Conservation (phyloP, 495 filamentous ascomycete genomes). For the Podospora pseudocomata region DNA sequence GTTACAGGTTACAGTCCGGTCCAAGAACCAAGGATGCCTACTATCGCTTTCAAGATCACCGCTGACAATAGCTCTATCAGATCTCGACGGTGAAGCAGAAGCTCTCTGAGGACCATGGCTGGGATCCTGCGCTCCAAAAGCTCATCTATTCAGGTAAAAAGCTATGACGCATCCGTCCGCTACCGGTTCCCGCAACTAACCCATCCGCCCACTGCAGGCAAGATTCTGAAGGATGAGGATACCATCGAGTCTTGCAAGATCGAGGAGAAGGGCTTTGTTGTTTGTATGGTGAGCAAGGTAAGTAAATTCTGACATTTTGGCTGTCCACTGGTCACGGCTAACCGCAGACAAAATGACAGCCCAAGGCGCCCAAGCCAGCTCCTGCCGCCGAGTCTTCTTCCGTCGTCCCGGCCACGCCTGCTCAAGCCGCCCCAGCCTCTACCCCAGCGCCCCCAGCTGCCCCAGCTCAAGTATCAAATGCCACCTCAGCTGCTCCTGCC, state of each 20-base stretch:
- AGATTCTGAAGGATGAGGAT: constrained; percentile 95
- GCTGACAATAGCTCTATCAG: constrained; percentile 45
- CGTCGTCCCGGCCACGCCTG: constrained; percentile 62
- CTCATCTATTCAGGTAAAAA: constrained; percentile 92
- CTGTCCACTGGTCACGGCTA: not conserved
- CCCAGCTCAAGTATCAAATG: constrained; percentile 46
- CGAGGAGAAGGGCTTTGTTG: constrained; percentile 98
- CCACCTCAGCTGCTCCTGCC: constrained; percentile 67
- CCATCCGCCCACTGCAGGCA: constrained; percentile 54
- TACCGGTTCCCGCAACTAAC: constrained; percentile 6
- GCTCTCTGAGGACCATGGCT: constrained; percentile 83
- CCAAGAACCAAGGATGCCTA: not conserved
- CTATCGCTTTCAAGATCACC: not conserved
- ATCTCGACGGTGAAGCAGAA: constrained; percentile 86
- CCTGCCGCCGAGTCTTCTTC: constrained; percentile 55
- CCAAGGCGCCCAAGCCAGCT: constrained; percentile 32
- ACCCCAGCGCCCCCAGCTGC: constrained; percentile 61
- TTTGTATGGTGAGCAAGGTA: constrained; percentile 96
- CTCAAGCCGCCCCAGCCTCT: constrained; percentile 53
- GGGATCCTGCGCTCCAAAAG: constrained; percentile 83
- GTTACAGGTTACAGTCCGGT: not conserved
- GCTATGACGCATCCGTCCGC: not conserved
- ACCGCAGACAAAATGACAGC: constrained; percentile 11
- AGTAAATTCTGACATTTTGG: constrained; percentile 8
- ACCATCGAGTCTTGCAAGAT: constrained; percentile 94